Evolutionary conservation across 1,284 basidiomycete species (phyloP).

Genomic region (Xanthoconium separans): DNA sequence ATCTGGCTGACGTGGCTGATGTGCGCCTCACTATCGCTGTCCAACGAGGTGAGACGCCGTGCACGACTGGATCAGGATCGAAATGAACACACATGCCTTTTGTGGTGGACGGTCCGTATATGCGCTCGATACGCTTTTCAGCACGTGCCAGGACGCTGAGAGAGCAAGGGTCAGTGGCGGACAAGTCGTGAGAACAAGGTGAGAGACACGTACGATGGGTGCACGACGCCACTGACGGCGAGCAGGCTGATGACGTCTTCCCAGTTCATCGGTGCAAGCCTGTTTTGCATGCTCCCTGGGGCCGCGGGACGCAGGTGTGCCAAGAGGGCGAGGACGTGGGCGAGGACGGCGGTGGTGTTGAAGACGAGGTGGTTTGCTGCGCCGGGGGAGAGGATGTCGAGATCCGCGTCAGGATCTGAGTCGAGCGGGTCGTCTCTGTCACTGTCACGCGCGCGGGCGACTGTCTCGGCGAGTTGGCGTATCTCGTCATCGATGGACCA

Average conservation of each 20-base stretch:
- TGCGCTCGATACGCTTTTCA: conserved; percentile 20
- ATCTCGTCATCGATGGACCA: conserved; percentile 31
- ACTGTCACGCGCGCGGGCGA: conserved; percentile 1
- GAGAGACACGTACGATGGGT: conserved; percentile 17
- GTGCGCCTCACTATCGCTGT: conserved; percentile 14
- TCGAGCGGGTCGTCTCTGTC: background rate
- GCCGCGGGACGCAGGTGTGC: conserved; percentile 28
- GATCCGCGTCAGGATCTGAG: background rate
- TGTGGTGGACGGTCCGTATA: conserved; percentile 25
- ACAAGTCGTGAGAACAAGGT: background rate
- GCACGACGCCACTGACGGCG: conserved; percentile 16
- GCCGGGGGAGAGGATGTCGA: conserved; percentile 5
- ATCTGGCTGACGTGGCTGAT: conserved; percentile 10
- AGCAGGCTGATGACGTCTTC: conserved; percentile 29
- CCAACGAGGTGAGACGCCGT: conserved; percentile 6
- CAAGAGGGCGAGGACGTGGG: conserved; percentile 24
- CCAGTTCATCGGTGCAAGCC: conserved; percentile 31
- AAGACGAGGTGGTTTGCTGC: conserved; percentile 14
- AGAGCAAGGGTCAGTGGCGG: background rate
- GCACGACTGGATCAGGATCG: background rate
- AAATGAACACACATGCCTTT: conserved; percentile 9
- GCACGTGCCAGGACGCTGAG: conserved; percentile 25
- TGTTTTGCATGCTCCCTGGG: conserved; percentile 35
- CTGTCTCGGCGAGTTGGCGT: conserved; percentile 13
- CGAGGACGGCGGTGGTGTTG: conserved; percentile 16